phyloP scores from a whole-genome alignment of 352 stramenopile species.

The Phytopythium sindhum region DNA sequence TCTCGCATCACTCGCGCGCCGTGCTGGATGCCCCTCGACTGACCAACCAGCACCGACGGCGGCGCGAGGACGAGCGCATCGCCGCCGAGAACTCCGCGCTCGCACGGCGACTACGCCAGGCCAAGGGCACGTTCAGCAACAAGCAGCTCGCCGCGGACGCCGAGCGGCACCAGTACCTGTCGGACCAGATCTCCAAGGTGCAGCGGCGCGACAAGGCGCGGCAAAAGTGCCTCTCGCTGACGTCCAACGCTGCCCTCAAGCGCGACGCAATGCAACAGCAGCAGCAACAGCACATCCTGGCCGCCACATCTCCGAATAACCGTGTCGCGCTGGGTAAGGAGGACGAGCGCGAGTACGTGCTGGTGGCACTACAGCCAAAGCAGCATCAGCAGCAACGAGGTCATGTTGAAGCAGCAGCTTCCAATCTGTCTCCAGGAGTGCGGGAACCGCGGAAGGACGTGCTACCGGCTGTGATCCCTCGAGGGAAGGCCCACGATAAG shows the following conservation, averaged over 20 bases:
- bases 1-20: slow-evolving; percentile 47
- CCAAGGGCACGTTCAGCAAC: slow-evolving; percentile 39
- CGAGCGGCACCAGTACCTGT: slow-evolving; percentile 41
- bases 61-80: slow-evolving; percentile 43
- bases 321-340: neutral
- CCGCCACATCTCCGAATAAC: neutral
- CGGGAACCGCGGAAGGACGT: slow-evolving; percentile 16
- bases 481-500: neutral
- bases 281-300: neutral
- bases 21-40: slow-evolving; percentile 33
- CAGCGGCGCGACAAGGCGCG: slow-evolving; percentile 36
- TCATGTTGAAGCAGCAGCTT: slow-evolving; percentile 8
- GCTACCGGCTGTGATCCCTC: neutral
- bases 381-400: slow-evolving; percentile 2
- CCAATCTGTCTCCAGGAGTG: neutral
- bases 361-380: slow-evolving; percentile 9
- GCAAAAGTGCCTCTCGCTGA: slow-evolving; percentile 30
- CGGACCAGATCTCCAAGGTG: slow-evolving; percentile 55
- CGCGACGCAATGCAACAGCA: neutral
- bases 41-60: slow-evolving; percentile 28
- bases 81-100: slow-evolving; percentile 47
- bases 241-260: slow-evolving; percentile 11
- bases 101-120: slow-evolving; percentile 27
- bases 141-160: slow-evolving; percentile 50
- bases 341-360: slow-evolving; percentile 7